phyloP scores from a whole-genome alignment of 768 basidiomycete genomes.

The Mycena metata region DNA sequence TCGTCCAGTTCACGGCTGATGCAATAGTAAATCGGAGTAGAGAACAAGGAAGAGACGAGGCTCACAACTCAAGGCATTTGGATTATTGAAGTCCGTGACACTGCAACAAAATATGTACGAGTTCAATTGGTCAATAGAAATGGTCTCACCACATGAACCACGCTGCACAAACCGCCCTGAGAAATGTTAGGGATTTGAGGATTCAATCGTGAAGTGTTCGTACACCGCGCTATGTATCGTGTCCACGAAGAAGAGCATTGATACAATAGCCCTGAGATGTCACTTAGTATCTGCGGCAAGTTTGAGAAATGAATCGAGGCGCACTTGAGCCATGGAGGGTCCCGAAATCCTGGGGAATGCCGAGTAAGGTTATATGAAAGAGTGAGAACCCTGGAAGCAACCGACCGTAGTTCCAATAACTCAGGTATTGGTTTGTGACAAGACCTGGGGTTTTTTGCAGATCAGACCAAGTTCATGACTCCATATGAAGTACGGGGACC shows the following conservation, averaged over 20 bases:
- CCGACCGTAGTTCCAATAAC: slow-evolving; percentile 52
- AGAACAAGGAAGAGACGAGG: background rate
- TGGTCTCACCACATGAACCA: slow-evolving; percentile 44
- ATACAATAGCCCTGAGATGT: slow-evolving; percentile 40
- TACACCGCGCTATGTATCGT: slow-evolving; percentile 46
- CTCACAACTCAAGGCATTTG: slow-evolving; percentile 31
- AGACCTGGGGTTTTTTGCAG: slow-evolving; percentile 2
- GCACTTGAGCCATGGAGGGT: slow-evolving; percentile 46
- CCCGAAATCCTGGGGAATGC: slow-evolving; percentile 42
- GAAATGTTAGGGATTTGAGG: background rate
- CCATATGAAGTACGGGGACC: slow-evolving; percentile 22
- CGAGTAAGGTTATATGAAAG: slow-evolving; percentile 22
- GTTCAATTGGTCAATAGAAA: background rate
- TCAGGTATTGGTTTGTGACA: slow-evolving; percentile 47
- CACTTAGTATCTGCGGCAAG: slow-evolving; percentile 1
- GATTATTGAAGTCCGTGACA: slow-evolving; percentile 39
- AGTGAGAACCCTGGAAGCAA: background rate
- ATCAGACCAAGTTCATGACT: background rate
- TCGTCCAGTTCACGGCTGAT: slow-evolving; percentile 51
- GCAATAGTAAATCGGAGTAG: background rate
- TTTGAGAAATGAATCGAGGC: background rate
- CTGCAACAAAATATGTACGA: slow-evolving; percentile 18
- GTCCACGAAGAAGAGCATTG: slow-evolving; percentile 46
- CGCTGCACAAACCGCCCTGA: slow-evolving; percentile 45
- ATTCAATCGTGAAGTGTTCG: background rate